Evolutionary conservation across 495 filamentous ascomycete genomes (phyloP).

Genomic region (Jackrogersella minutella): DNA sequence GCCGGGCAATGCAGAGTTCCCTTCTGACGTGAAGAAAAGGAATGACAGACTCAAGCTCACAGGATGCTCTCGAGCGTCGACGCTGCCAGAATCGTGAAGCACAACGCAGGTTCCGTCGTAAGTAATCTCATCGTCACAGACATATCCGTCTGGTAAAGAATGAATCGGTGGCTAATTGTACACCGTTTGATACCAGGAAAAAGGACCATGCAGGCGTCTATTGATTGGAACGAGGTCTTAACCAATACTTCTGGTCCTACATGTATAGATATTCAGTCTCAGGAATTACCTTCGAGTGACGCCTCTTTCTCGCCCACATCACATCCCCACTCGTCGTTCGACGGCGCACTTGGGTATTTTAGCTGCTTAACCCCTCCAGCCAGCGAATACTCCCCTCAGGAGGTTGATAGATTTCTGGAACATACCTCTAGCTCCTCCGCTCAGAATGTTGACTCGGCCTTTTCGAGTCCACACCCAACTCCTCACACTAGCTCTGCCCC

Average conservation of each 20-base stretch:
- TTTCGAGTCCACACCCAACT: background rate
- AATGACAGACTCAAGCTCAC: background rate
- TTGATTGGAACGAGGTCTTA: background rate
- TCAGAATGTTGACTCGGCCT: background rate
- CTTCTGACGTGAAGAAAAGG: background rate
- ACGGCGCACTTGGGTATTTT: background rate
- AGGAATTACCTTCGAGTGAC: background rate
- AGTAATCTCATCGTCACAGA: background rate
- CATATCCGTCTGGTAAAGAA: background rate
- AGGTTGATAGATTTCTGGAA: background rate
- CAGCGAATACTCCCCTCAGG: background rate
- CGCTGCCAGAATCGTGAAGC: constrained; percentile 6
- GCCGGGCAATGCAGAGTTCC: background rate
- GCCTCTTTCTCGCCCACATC: background rate
- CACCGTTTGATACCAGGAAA: background rate
- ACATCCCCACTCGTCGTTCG: no score
- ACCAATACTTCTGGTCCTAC: background rate
- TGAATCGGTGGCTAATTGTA: background rate
- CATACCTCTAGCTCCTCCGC: background rate
- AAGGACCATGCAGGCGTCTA: background rate
- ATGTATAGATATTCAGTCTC: background rate
- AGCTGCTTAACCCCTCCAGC: background rate
- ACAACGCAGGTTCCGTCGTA: constrained; percentile 1
- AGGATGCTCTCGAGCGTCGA: constrained; percentile 1
- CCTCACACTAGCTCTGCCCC: background rate